A percentile compares a stretch with the other conserved stretches of the same genome.
Conservation (phyloP, 2,329 filamentous ascomycete species). For the Monilinia vaccinii-corymbosi region DNA sequence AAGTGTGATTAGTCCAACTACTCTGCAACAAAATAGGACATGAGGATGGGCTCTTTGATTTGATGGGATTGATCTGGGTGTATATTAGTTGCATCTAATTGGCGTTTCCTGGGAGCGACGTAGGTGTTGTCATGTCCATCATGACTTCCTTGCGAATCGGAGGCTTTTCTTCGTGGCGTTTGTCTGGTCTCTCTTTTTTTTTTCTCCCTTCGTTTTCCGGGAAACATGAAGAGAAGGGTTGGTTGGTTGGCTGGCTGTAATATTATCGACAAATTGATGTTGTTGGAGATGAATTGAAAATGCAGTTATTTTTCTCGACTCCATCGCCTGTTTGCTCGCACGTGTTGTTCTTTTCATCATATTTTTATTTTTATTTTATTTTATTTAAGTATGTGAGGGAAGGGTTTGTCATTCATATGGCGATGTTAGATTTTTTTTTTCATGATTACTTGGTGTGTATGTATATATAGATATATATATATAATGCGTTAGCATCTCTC, state of each 20-base stretch:
- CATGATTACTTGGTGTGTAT: no score
- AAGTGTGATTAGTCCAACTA: conserved; percentile 23
- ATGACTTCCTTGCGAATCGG: not conserved
- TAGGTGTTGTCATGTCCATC: not conserved
- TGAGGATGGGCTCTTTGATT: not conserved
- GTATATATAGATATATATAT: no score
- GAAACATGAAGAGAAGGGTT: not conserved
- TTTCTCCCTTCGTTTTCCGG: not conserved
- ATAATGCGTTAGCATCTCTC: no score
- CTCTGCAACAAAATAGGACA: conserved; percentile 3
- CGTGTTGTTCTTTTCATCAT: not conserved
- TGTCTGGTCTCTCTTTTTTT: not conserved
- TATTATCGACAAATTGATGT: not conserved
- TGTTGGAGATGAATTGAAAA: not conserved
- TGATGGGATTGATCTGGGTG: not conserved
- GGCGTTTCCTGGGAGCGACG: not conserved
- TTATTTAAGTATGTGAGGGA: no score
- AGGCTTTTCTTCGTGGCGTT: not conserved
- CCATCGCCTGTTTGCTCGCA: not conserved
- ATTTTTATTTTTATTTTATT: no score
- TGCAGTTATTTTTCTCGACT: not conserved
- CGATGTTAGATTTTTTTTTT: no score
- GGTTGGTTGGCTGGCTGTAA: not conserved
- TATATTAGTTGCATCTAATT: conserved; percentile 5
- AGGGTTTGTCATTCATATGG: no score